Percentiles rank a stretch among this genome's conserved stretches.
These are phyloP conservation scores for Penicillium sp. DNA, from an alignment of 2,329 filamentous ascomycete species.

Conservation along the genomic window DNA sequence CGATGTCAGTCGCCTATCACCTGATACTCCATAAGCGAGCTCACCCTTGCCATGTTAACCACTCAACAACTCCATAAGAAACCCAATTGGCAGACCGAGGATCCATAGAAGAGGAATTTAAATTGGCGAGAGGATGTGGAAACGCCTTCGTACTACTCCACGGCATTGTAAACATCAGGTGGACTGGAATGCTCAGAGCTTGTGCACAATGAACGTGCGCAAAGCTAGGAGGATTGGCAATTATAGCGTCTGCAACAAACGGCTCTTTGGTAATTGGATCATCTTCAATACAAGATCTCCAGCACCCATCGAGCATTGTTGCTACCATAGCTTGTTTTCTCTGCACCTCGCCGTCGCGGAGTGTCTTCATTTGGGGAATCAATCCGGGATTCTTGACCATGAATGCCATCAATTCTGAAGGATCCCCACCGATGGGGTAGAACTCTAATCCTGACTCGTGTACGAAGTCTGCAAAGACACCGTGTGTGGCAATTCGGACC, in stretches of 20 bases:
- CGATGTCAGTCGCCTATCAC: background rate
- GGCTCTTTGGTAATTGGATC: constrained; percentile 33
- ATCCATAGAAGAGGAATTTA: constrained; percentile 30
- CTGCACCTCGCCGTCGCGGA: constrained; percentile 36
- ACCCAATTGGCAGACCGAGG: constrained; percentile 39
- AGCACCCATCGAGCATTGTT: constrained; percentile 42
- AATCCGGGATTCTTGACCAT: constrained; percentile 52
- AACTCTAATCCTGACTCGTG: constrained; percentile 55
- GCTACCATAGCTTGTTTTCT: constrained; percentile 34
- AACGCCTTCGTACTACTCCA: constrained; percentile 48
- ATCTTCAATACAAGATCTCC: constrained; percentile 40
- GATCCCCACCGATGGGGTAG: constrained; percentile 58
- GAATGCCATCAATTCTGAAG: constrained; percentile 52
- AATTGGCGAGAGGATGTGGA: constrained; percentile 52
- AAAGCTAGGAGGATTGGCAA: constrained; percentile 55
- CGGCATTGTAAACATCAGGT: constrained; percentile 56
- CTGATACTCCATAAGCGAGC: background rate
- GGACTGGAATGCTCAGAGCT: constrained; percentile 49
- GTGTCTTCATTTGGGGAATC: constrained; percentile 37
- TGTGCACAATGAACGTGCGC: constrained; percentile 47
- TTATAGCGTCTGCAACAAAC: constrained; percentile 56
- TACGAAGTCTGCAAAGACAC: constrained; percentile 55
- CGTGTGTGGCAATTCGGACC: constrained; percentile 58
- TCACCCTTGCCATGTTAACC: constrained; percentile 52
- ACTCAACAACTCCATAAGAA: constrained; percentile 49